Evolutionary conservation across 2,329 filamentous ascomycete species (phyloP).

Genomic region (Xenoacremonium recifei): DNA sequence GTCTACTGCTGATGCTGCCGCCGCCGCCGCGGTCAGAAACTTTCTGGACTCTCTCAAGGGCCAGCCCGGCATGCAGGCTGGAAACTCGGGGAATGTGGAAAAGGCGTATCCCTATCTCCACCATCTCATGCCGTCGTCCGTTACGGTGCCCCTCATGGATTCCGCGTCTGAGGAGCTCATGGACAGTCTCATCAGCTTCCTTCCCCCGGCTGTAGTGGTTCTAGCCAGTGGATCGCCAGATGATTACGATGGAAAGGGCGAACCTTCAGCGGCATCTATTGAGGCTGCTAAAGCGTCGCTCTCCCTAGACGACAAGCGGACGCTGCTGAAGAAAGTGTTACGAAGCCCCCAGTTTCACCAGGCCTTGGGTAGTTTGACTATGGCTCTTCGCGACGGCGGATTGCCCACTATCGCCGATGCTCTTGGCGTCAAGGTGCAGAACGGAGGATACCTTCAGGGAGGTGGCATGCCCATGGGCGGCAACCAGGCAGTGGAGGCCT

Average conservation of each 20-base stretch:
- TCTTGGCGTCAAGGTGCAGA: constrained; percentile 74
- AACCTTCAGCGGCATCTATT: constrained; percentile 67
- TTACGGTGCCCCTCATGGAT: constrained; percentile 76
- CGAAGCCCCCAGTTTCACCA: constrained; percentile 90
- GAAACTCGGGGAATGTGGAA: constrained; percentile 37
- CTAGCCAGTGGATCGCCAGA: constrained; percentile 66
- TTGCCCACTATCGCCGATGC: constrained; percentile 88
- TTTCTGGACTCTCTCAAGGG: constrained; percentile 81
- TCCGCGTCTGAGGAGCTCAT: constrained; percentile 62
- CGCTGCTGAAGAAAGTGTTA: constrained; percentile 76
- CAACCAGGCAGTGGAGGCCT: constrained; percentile 84
- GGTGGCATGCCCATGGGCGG: constrained; percentile 83
- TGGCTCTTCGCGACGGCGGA: constrained; percentile 86
- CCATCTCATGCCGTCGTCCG: constrained; percentile 77
- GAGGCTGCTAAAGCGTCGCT: constrained; percentile 73
- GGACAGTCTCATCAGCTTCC: constrained; percentile 71
- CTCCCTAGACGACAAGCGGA: constrained; percentile 73
- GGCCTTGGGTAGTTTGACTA: constrained; percentile 78
- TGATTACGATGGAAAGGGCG: constrained; percentile 54
- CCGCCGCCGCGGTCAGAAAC: constrained; percentile 76
- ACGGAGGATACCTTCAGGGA: constrained; percentile 77
- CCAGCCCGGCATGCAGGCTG: constrained; percentile 40
- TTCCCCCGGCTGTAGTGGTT: constrained; percentile 77
- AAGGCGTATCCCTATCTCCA: constrained; percentile 79
- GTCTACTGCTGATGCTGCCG: constrained; percentile 65